Evolutionary conservation across 805 yeast species (phyloP).

Genomic region (Saturnispora ahearnii): DNA sequence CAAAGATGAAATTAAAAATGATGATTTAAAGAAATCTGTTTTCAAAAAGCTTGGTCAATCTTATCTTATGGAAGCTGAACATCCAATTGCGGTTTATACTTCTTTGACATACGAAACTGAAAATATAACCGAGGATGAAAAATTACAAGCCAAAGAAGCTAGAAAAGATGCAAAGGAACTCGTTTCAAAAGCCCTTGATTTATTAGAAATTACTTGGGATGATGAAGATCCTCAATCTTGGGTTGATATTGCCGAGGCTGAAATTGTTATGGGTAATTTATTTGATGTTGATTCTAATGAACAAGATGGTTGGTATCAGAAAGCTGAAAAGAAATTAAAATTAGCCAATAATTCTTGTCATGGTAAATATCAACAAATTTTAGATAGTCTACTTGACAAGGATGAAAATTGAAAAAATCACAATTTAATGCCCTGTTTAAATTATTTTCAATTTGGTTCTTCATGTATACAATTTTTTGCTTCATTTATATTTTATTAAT

Average conservation of each 20-base stretch:
- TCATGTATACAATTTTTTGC: not conserved
- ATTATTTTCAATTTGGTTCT: not conserved
- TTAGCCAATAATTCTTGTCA: constrained; percentile 75
- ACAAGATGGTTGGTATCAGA: constrained; percentile 55
- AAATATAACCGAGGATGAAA: constrained; percentile 7
- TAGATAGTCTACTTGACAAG: constrained; percentile 29
- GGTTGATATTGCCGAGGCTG: constrained; percentile 81
- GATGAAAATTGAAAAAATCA: not conserved
- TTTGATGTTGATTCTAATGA: constrained; percentile 54
- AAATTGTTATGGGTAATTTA: constrained; percentile 70
- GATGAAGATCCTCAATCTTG: constrained; percentile 72
- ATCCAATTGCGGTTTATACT: constrained; percentile 46
- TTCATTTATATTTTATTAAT: too few species aligned
- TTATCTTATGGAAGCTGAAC: constrained; percentile 55
- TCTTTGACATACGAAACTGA: constrained; percentile 39
- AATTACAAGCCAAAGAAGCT: constrained; percentile 30
- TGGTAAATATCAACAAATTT: constrained; percentile 59
- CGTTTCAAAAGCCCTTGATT: constrained; percentile 45
- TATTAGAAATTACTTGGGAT: constrained; percentile 50
- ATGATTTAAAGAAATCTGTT: constrained; percentile 21
- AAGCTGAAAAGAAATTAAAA: constrained; percentile 59
- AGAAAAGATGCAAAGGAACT: constrained; percentile 40
- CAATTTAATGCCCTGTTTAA: not conserved
- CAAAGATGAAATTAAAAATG: constrained; percentile 16
- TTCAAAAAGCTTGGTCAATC: constrained; percentile 53